These are phyloP conservation scores for Ascochyta viciae-villosae DNA, from an alignment of 2,329 filamentous ascomycete species.

Conservation along the genomic window DNA sequence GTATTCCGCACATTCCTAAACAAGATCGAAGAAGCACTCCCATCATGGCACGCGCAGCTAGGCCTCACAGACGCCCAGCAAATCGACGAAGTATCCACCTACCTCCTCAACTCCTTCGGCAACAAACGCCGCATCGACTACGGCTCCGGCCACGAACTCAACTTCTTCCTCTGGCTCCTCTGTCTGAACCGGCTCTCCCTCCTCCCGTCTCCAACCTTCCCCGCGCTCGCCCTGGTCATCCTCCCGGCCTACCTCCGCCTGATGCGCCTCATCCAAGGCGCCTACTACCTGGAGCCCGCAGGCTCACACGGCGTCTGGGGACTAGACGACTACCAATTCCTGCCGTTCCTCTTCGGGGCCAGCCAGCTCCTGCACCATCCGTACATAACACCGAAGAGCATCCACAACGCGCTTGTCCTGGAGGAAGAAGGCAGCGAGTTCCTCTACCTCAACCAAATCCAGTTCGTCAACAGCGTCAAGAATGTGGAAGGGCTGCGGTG, in stretches of 20 bases:
- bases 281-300: constrained; percentile 91
- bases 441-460: constrained; percentile 90
- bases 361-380: constrained; percentile 70
- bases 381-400: constrained; percentile 61
- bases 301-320: constrained; percentile 62
- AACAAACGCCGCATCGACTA: constrained; percentile 87
- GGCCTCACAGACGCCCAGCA: constrained; percentile 62
- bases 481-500: constrained; percentile 92
- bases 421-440: constrained; percentile 87
- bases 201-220: constrained; percentile 71
- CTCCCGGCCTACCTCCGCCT: constrained; percentile 83
- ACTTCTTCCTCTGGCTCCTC: constrained; percentile 96
- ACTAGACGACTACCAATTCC: constrained; percentile 61
- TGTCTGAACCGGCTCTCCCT: constrained; percentile 82
- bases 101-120: constrained; percentile 84
- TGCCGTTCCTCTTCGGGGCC: constrained; percentile 60
- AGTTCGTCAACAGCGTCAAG: constrained; percentile 95
- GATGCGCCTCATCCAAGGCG: constrained; percentile 87
- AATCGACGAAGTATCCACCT: constrained; percentile 75
- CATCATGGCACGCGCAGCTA: constrained; percentile 70
- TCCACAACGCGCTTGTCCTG: constrained; percentile 86
- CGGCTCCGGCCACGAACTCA: constrained; percentile 95
- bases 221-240: constrained; percentile 74
- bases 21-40: constrained; percentile 58
- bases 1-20: constrained; percentile 85